Evolutionary conservation across 345 rosid species (phyloP), one percentile per base, ranked within the genome.

Genomic region (Passiflora organensis): DNA sequence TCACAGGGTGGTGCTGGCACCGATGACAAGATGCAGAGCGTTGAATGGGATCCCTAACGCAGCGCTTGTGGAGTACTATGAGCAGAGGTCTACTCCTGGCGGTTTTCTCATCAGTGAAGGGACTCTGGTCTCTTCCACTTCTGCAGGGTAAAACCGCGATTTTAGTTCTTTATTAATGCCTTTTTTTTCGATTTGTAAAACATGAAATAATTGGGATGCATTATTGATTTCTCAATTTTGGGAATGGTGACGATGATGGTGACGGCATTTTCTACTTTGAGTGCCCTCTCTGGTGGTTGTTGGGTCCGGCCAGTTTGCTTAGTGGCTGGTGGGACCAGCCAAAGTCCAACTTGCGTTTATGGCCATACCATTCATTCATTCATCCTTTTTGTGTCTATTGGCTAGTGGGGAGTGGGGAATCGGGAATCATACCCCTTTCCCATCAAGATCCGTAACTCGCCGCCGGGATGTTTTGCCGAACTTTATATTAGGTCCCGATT

Each of bases 11-110:
- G 95, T 88, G 72, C 77, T 88, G 15, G 96, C 95, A 42, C 98
- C 96, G 8, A 55, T 90, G 95, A 84, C 91, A 9, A 74, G 98
- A 62, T 86, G 96, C 78, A 81, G 98, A 62, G 95, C 98, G 32
- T 55, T 86, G 71, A 63, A 76, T 46, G 85, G 86, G 48, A 65
- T 86, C 45, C 95, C 96, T 5, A 54, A 69, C 67, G 71, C 81
- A 23, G 96, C 81, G 14, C 65, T 84, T 61, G 84, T 75, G 4
- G 85, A 83, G 63, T 91, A 89, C 70, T 88, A 91, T 36, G 16
- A 84, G 3, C 98, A 89, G 81, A 77, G 99, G 52, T 63, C 95
- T 5, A 91, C 94, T 34, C 78, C 77, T 0, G 94, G 91, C 6
- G 95, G 91, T 2, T 69, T 91, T 70, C 84, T 91, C 74, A 78